Percentiles rank a stretch among this genome's conserved stretches.
These are phyloP conservation scores for Russula dissimulans DNA, from an alignment of 768 basidiomycete genomes.

Conservation along the genomic window DNA sequence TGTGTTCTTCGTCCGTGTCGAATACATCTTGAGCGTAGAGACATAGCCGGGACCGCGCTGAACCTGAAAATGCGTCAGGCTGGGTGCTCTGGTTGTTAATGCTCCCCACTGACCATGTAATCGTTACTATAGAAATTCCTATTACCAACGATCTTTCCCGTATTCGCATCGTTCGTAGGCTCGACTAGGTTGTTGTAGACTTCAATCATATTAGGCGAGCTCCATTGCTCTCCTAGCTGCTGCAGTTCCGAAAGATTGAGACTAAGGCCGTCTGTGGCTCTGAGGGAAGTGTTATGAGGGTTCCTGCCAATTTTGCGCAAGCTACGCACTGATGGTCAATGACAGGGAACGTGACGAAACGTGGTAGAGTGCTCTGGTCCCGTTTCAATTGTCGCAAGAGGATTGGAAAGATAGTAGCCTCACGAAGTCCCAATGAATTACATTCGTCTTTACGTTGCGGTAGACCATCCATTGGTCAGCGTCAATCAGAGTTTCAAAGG, in stretches of 20 bases:
- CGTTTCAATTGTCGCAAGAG: neutral
- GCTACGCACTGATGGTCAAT: slow-evolving; percentile 33
- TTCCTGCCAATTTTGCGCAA: neutral
- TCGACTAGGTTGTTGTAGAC: slow-evolving; percentile 17
- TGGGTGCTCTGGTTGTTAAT: neutral
- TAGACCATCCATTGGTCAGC: slow-evolving; percentile 67
- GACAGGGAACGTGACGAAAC: slow-evolving; percentile 62
- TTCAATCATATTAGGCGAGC: slow-evolving; percentile 8
- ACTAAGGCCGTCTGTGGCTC: slow-evolving; percentile 24
- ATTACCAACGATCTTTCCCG: slow-evolving; percentile 25
- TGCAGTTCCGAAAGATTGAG: slow-evolving; percentile 27
- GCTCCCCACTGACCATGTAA: slow-evolving; percentile 28
- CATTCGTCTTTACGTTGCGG: slow-evolving; percentile 43
- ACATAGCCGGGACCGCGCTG: slow-evolving; percentile 27
- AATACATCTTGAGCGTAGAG: slow-evolving; percentile 28
- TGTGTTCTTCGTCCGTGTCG: slow-evolving; percentile 27
- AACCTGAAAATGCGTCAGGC: slow-evolving; percentile 20
- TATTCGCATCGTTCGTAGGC: slow-evolving; percentile 23
- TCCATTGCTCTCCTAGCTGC: slow-evolving; percentile 25
- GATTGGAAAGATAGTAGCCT: slow-evolving; percentile 19
- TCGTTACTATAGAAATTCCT: slow-evolving; percentile 27
- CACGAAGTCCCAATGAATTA: slow-evolving; percentile 67
- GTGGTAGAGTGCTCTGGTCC: slow-evolving; percentile 47
- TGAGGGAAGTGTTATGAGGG: neutral
- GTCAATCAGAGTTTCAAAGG: slow-evolving; percentile 47